phyloP scores from a whole-genome alignment of 495 filamentous ascomycete species.

The Penicillium robsamsonii region DNA sequence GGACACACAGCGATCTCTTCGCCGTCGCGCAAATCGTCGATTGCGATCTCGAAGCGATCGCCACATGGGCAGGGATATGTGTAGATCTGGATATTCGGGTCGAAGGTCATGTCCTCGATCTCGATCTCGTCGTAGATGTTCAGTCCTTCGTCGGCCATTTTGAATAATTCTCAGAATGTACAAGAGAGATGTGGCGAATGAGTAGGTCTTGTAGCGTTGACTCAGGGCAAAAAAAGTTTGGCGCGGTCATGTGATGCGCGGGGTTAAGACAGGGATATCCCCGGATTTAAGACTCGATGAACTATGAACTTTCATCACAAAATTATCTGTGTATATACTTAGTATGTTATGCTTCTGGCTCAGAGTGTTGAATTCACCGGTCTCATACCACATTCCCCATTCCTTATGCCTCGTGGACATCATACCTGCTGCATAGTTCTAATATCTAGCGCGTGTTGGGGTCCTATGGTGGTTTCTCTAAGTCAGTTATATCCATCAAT shows the following conservation, averaged over 20 bases:
- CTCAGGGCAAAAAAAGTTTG: constrained; percentile 26
- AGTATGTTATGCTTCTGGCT: too few species aligned
- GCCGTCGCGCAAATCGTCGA: constrained; percentile 80
- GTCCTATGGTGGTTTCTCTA: too few species aligned
- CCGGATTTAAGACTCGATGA: constrained; percentile 2
- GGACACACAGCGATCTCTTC: constrained; percentile 94
- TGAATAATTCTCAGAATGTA: constrained; percentile 11
- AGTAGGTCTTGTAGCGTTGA: background rate
- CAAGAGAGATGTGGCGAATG: constrained; percentile 9
- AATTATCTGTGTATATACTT: background rate
- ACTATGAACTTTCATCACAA: background rate
- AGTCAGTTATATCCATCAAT: too few species aligned
- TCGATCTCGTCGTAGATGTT: constrained; percentile 98
- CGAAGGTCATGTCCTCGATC: constrained; percentile 98
- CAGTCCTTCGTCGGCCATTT: constrained; percentile 65
- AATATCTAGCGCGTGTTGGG: too few species aligned
- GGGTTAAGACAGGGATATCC: constrained; percentile 3
- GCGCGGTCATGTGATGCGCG: constrained; percentile 31
- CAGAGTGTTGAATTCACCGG: too few species aligned
- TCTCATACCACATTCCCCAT: too few species aligned
- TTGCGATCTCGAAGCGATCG: constrained; percentile 91
- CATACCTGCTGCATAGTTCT: too few species aligned
- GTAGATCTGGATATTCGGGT: constrained; percentile 78
- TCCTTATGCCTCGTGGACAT: too few species aligned
- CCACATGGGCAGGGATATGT: constrained; percentile 96